Evolutionary conservation across 768 basidiomycete species (phyloP), one percentile per base, ranked within the genome.

Genomic region (Boletus subparvulus): DNA sequence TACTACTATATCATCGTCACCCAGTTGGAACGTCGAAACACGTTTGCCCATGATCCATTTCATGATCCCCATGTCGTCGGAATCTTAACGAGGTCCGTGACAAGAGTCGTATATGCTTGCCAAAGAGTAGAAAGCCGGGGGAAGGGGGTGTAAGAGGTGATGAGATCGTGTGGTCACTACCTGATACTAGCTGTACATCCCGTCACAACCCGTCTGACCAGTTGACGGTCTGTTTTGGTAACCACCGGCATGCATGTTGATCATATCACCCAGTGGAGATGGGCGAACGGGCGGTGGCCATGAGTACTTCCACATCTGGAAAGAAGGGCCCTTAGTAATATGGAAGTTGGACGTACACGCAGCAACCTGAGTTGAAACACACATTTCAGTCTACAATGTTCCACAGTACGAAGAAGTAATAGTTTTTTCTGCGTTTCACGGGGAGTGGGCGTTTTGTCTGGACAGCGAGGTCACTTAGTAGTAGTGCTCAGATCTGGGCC

Each of bases 1-100:
- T 35, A 66, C 59, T 11, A 56, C 61, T 10, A 66, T 50, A 21
- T 65, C 64, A 16, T 65, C 56, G 1, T n/a, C 16, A 14, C 6
- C 35, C 13, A 61, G 24, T 10, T 48, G 14, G 4, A 47, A 47
- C 17, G 44, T 26, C 30, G 6, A 1, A 1, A 9, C 11, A 37
- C 4, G 3, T 16, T 4, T 3, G 13, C 6, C 8, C 14, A 19
- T 45, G 4, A 58, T 4, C 47, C 36, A 55, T 6, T 7, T 24
- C 2, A 14, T 19, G 5, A 35, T 8, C 4, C 33, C 45, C 53
- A 58, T 58, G 3, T 21, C 13, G 24, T 19, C 7, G 11, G 17
- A 46, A 30, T 26, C 7, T 33, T 24, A 21, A 28, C 10, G 11
- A 35, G 14, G 28, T 9, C 32, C 6, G 24, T 30, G 32, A 4